A percentile compares a stretch with the other conserved stretches of the same genome.
phyloP scores from a whole-genome alignment of 169 alveolate species.

The Perkinsus chesapeaki region DNA sequence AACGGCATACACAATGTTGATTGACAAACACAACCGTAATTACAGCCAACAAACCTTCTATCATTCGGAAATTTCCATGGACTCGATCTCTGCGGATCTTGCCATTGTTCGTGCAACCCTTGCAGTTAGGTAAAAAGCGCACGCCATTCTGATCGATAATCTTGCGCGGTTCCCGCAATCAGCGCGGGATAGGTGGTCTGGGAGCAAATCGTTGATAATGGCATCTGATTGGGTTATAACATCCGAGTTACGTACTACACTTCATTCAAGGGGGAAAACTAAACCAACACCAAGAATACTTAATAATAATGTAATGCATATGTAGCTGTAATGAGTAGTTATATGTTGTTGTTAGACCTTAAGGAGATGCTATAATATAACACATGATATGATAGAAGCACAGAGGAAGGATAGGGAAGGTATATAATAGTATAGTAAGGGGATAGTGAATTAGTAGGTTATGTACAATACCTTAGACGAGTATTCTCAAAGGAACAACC shows the following conservation, averaged over 20 bases:
- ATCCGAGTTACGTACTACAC: neutral
- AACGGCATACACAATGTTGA: too few species aligned
- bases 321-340: too few species aligned
- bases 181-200: neutral
- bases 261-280: neutral
- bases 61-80: neutral
- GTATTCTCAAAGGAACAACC: neutral
- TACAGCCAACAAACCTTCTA: neutral
- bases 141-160: neutral
- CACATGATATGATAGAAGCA: neutral
- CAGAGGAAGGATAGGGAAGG: neutral
- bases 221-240: neutral
- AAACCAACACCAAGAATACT: too few species aligned
- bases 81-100: neutral
- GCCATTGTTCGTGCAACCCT: neutral
- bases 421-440: neutral
- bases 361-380: neutral
- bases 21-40: neutral
- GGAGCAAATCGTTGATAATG: neutral
- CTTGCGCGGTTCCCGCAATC: neutral
- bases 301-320: too few species aligned
- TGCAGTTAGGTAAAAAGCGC: neutral
- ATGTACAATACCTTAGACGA: neutral
- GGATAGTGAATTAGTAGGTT: neutral
- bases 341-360: too few species aligned